phyloP scores from a whole-genome alignment of 2,329 filamentous ascomycete genomes.

The Hysterium pulicare region DNA sequence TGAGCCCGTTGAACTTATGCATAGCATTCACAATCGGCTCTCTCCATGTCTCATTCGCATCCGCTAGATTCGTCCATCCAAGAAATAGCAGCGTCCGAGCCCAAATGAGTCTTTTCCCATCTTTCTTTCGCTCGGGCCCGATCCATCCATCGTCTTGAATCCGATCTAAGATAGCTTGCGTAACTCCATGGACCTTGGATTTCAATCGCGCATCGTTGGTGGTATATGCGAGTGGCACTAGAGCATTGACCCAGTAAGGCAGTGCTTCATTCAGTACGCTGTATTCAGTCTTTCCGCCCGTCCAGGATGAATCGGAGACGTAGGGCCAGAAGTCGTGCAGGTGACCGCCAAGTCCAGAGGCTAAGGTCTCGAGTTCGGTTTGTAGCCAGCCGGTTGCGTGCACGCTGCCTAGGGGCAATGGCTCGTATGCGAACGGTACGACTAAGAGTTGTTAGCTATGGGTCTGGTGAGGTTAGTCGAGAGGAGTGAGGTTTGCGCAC shows the following conservation, averaged over 20 bases:
- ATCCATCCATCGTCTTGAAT: constrained; percentile 58
- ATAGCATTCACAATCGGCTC: constrained; percentile 48
- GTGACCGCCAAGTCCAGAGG: constrained; percentile 53
- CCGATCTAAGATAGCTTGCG: constrained; percentile 48
- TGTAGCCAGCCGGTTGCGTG: constrained; percentile 52
- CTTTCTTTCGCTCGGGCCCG: constrained; percentile 47
- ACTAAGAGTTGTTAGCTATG: not conserved
- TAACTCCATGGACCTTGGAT: constrained; percentile 44
- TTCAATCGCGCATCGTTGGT: constrained; percentile 51
- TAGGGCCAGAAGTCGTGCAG: constrained; percentile 55
- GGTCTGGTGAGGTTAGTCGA: too few relatives aligned
- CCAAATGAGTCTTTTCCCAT: constrained; percentile 54
- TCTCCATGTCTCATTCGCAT: constrained; percentile 46
- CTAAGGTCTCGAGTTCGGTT: constrained; percentile 49
- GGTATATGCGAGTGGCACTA: constrained; percentile 55
- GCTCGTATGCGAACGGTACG: constrained; percentile 36
- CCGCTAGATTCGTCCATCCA: constrained; percentile 49
- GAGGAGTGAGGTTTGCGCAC: too few relatives aligned
- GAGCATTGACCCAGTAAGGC: constrained; percentile 59
- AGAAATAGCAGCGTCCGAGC: constrained; percentile 51
- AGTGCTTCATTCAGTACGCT: constrained; percentile 53
- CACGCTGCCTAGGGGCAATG: constrained; percentile 49
- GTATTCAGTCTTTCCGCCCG: constrained; percentile 53
- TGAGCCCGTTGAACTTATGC: constrained; percentile 49
- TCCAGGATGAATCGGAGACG: constrained; percentile 51